Evolutionary conservation across 2,329 filamentous ascomycete genomes (phyloP), one percentile per base, ranked within the genome.

Genomic region (Talaromyces pinophilus): DNA sequence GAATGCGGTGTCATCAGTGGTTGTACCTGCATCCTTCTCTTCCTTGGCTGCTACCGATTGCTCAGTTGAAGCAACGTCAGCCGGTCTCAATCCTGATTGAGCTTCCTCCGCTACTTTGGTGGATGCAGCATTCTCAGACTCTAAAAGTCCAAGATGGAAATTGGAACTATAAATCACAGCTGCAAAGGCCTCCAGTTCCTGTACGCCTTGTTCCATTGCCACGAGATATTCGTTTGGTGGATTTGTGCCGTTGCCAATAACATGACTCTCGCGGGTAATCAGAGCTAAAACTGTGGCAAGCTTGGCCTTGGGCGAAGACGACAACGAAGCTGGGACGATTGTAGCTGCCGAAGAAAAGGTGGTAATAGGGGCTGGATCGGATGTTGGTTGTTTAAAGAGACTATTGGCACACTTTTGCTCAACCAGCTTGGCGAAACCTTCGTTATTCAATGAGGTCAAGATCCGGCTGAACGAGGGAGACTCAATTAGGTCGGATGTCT

Each of bases 401-500:
- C 92, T 88, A 3, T 86, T 84, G 5, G 91, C 89, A 63, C 97
- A 86, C 78, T 95, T 95, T 72, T 87, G 85, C 74, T 97, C 91
- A 30, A 97, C 86, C 17, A 99, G 85, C 28, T 90, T 87, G 2
- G 91, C 91, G 80, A 97, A 99, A 64, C 90, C 91, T 55, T 92
- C 86, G 77, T 98, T 93, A 67, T 98, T 90, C 65, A 97, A 86
- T 66, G 92, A 88, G 1, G 90, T 92, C 54, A 97, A 85, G 42
- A 99, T 93, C 73, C 93, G 90, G 0, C 89, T 87, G 79, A 98
- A 98, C 42, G 92, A 87, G 0, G 95, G 95, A 1, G 95, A 97
- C 75, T 99, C 95, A 74, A 98, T 90, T 28, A 99, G 86, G 76
- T 99, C 95, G 46, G 94, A 92, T 1, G 95, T 98, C 82, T 99